These are phyloP conservation scores for Colletotrichum cordylinicola DNA, from an alignment of 2,329 filamentous ascomycete genomes.

Conservation along the genomic window DNA sequence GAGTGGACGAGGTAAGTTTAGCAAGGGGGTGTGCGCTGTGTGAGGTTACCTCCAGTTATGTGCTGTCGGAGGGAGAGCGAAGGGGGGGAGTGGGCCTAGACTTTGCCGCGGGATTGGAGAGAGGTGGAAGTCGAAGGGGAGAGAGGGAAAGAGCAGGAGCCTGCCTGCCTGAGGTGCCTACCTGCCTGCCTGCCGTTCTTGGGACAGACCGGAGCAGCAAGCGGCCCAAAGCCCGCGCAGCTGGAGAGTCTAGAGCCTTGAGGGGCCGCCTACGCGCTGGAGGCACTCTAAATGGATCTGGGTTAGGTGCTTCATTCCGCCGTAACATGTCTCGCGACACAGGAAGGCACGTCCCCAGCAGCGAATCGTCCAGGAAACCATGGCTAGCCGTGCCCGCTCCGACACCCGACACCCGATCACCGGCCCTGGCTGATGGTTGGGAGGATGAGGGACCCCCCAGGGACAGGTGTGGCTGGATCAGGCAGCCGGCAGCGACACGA, in stretches of 20 bases:
- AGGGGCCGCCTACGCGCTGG: background rate
- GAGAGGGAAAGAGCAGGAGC: background rate
- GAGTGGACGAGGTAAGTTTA: background rate
- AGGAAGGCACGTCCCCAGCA: background rate
- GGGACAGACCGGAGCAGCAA: background rate
- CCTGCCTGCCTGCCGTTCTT: background rate
- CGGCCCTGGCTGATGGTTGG: conserved; percentile 10
- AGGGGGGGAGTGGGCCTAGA: background rate
- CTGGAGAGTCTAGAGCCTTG: background rate
- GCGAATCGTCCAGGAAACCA: conserved; percentile 19
- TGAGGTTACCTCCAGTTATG: background rate
- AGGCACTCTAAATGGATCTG: background rate
- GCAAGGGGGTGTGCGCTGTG: background rate
- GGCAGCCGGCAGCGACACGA: background rate
- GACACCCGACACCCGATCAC: conserved; percentile 20
- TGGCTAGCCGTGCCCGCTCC: background rate
- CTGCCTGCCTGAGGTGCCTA: background rate
- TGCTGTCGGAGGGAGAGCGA: background rate
- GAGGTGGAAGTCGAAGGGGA: background rate
- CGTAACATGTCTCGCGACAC: background rate
- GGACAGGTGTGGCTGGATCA: conserved; percentile 10
- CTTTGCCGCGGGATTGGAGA: conserved; percentile 19
- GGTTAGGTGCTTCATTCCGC: background rate
- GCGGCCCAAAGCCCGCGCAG: background rate
- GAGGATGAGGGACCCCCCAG: background rate